Evolutionary conservation across 2,329 filamentous ascomycete genomes (phyloP), one percentile per base, ranked within the genome.

Genomic region (Pseudogymnoascus sp.): DNA sequence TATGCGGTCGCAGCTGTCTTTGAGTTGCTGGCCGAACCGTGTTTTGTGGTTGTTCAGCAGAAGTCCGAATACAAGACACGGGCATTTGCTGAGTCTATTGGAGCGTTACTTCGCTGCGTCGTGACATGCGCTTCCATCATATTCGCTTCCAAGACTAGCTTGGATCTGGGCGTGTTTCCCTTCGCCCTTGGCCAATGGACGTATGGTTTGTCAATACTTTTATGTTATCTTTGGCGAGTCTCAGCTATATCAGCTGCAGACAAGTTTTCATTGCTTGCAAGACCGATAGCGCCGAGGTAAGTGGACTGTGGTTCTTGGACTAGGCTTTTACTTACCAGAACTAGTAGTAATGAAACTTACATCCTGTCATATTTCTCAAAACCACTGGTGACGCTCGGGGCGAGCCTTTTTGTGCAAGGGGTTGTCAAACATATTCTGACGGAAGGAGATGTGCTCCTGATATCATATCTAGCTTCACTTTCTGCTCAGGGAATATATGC

Each of bases 361-460:
- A 28, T 70, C 14, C 61, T 68, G 8, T 68, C 70, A 7, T 73
- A 71, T 65, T 91, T 97, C 72, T 89, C 90, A 64, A 78, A 78
- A 10, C 82, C 86, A 1, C 85, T 95, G 1, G 77, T 94, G 28
- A 82, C 82, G 14, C 82, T 97, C 3, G 89, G 89, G 3, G 80
- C 82, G n/a, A 95, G 88, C 70, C 84, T 97, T 74, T 93, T 92
- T 76, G 78, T 92, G 5, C 94, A 99, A 76, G 92, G 90, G 37
- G 77, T 91, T 18, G 85, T 97, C 70, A 99, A 99, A 75, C 93
- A 97, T 73, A 73, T 97, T 61, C 83, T 99, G 61, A 97, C 94
- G 0, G 92, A 97, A 76, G 94, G 93, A 65, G 94, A 99, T 76
- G 91, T 92, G 1, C 84, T 97, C 68, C 85, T 97, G 60, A 88